Base-by-base conservation (phyloP, 1,284 basidiomycete genomes). In the Ceratobasidium sp. region DNA sequence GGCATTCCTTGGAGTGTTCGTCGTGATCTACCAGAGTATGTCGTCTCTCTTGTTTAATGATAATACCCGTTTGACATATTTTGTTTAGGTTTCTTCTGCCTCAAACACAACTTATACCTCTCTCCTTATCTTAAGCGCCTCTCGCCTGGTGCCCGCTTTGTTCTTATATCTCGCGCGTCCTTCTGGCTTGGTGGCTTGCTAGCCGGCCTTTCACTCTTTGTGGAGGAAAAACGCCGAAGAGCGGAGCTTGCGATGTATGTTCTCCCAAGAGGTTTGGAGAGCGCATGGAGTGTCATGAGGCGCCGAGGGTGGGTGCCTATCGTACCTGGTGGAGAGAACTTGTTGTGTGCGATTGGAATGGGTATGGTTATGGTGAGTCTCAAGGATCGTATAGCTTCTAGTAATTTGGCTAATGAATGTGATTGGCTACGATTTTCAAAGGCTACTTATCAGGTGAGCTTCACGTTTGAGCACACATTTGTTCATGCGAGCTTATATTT, bases 171-270 rank as follows among this genome's bases (percentile, higher is more conserved):
- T 61, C 93, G 92, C 82, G 88, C 88, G 72, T 90, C 91, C n/a
- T 95, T 92, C 85, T 95, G 91, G 90, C 53, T 95, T 4, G 89
- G 92, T 5, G 97, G 97, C 0, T 89, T 97, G 79, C 84, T 92
- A 5, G 90, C 94, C 10, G 95, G 94, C 20, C 82, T 97, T 2
- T 90, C 95, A 15, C 87, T 99, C 55, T 92, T 98, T 77, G 90
- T 97, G 3, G 97, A 99, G 83, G 96, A 96, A 83, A 93, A 91
- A 84, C 87, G 91, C 70, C 87, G 96, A 18, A 88, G 95, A 15
- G 91, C 91, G 2, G 96, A 97, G 85, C 86, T 97, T 80, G 96
- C 97, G 40, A 97, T 98, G 93, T 99, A 97, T 84, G 96, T 96
- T 3, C 86, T 98, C 55, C 97, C 97, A n/a, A 95, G 96, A 85